phyloP scores from a whole-genome alignment of 2,329 filamentous ascomycete species.

The Intubia oerlemansii region DNA sequence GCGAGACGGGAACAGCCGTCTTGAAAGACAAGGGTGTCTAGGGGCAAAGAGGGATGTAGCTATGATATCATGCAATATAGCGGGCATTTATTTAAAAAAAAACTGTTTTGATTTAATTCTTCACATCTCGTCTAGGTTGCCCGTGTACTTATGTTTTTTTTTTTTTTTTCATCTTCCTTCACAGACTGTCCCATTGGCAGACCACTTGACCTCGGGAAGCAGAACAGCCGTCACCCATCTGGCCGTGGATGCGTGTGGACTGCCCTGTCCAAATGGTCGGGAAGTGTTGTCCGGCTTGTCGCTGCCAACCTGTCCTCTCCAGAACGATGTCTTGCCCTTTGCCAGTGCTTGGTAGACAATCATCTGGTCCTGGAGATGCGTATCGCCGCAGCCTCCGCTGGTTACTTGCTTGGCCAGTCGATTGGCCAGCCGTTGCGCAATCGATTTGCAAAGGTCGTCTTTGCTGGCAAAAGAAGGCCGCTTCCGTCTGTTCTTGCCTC shows the following conservation, averaged over 20 bases:
- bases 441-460: constrained; percentile 8
- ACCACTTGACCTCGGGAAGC: constrained; percentile 26
- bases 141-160: too few species aligned
- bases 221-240: constrained; percentile 35
- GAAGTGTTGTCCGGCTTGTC: constrained; percentile 21
- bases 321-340: constrained; percentile 26
- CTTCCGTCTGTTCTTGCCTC: not conserved
- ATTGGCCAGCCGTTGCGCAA: constrained; percentile 17
- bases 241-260: constrained; percentile 34
- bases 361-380: constrained; percentile 38
- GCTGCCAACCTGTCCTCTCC: constrained; percentile 9
- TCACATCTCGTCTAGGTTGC: too few species aligned
- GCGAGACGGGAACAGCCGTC: constrained; percentile 29
- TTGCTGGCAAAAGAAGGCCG: not conserved
- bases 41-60: not conserved
- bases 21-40: not conserved
- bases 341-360: constrained; percentile 37
- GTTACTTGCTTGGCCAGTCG: constrained; percentile 23
- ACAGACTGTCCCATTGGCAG: constrained; percentile 26
- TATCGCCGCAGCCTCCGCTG: constrained; percentile 25
- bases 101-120: constrained; percentile 10
- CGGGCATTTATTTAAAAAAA: not conserved
- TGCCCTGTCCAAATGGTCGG: constrained; percentile 33
- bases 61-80: not conserved
- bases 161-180: too few species aligned